Evolutionary conservation across 352 stramenopile species (phyloP), one percentile per base, ranked within the genome.

Genomic region (Pythium chondricola): DNA sequence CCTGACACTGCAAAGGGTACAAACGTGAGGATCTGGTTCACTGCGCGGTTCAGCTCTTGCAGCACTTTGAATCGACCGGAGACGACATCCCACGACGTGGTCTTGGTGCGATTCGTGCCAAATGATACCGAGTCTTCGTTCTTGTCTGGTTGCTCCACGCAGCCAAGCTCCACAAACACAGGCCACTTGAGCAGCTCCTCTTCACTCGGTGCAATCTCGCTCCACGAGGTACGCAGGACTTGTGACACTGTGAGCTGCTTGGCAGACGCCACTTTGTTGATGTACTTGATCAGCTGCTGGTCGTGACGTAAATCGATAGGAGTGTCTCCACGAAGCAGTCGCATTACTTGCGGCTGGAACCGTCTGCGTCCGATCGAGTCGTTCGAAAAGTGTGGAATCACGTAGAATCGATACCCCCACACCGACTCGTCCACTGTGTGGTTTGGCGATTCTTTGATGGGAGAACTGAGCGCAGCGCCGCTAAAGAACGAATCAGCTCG

Each of bases 351-450:
- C 11, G 71, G 66, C 26, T 71, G 53, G 29, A 88, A 85, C 10
- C 61, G 61, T 14, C 69, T 46, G 9, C 75, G 72, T 13, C 74
- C 72, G 30, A 88, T 67, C 11, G 70, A 81, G 3, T 63, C 52
- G 2, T 49, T 8, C 0, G 74, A 65, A 52, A 79, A 92, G 51
- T 92, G 80, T 2, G 74, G 77, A 22, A 88, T 83, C 1, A 89
- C 68, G 30, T 74, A 83, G 33, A 89, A 88, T 9, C 68, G 67
- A 43, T 86, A 92, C 3, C 80, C 80, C 80, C 80, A 92, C 4
- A 50, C 46, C 20, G 41, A 39, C 5, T n/a, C 2, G 2, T 37
- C 40, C 6, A 26, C 25, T 16, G 30, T 44, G 6, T 10, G 16
- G 7, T 18, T 0, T 4, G 7, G 18, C 13, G 43, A n/a, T n/a